Evolutionary conservation across 306 rosid genomes (phyloP), one percentile per base, ranked within the genome.

Genomic region (Mimosa bimucronata): DNA sequence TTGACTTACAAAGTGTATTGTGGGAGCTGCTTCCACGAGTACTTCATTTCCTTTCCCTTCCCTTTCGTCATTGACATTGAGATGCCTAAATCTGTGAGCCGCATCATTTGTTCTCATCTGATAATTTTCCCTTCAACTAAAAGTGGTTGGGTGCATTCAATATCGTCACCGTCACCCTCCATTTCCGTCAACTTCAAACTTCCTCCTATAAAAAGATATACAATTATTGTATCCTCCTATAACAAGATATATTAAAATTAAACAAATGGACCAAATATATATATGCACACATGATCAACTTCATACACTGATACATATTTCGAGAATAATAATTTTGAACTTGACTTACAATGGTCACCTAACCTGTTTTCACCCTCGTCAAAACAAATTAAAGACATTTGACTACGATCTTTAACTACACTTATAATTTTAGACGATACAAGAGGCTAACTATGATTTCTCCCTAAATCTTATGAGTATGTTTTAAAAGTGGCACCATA

Each of bases 91-190:
- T 46, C 66, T 46, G 70, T 28, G 62, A 77, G 84, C 84, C 80
- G 44, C 76, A 9, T 28, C 75, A 38, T 78, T 41, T 60, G 85
- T 75, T 75, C 60, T 5, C 19, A 25, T 30, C 2, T 66, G 34
- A 5, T 34, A 2, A 57, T 44, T 31, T 37, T 46, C 25, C 46
- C 26, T 13, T 46, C 69, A 82, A 74, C 71, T 0, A 66, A 45
- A n/a, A 75, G 82, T 83, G 0, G 87, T 83, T 88, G 88, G 18
- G 55, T 74, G 75, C 85, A 85, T 80, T 87, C 73, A 87, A n/a
- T 83, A 10, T 75, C 41, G 0, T 82, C 87, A 4, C 0, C 34
- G 71, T 52, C 83, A 62, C 37, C 79, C 34, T 7, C 86, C 23
- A 40, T 55, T 34, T 50, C 38, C n/a, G 15, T 55, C 62, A 55